These are phyloP conservation scores for Extremus antarcticus DNA, from an alignment of 495 filamentous ascomycete genomes.

Conservation along the genomic window DNA sequence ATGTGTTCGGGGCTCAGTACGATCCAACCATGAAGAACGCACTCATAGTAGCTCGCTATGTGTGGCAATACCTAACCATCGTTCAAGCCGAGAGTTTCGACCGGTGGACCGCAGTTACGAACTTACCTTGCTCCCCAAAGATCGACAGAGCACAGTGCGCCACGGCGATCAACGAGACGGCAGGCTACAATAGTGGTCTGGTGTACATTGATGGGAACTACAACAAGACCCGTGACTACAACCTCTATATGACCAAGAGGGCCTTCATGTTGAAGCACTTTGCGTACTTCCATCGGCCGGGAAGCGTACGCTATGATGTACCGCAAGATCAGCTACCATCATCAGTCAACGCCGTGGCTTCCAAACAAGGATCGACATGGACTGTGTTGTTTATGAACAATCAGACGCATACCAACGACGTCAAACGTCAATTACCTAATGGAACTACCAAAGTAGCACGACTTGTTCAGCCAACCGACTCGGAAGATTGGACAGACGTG, in stretches of 20 bases:
- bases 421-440: background rate
- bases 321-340: conserved; percentile 5
- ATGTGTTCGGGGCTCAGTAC: conserved; percentile 15
- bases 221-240: conserved; percentile 13
- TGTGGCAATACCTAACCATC: conserved; percentile 17
- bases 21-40: conserved; percentile 18
- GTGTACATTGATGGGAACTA: conserved; percentile 14
- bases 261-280: conserved; percentile 18
- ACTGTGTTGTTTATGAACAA: conserved; percentile 17
- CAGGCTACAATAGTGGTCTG: conserved; percentile 15
- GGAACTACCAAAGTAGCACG: background rate
- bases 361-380: conserved; percentile 1
- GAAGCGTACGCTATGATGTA: conserved; percentile 11
- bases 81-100: conserved; percentile 12
- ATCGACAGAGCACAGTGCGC: conserved; percentile 10
- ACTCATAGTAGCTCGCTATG: conserved; percentile 14
- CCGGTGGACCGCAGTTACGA: conserved; percentile 16
- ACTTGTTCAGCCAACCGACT: background rate
- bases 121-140: conserved; percentile 12
- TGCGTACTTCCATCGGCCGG: conserved; percentile 11
- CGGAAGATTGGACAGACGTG: background rate
- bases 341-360: conserved; percentile 12
- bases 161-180: conserved; percentile 11
- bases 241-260: conserved; percentile 13
- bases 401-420: background rate